Evolutionary conservation across 2,329 filamentous ascomycete species (phyloP), one percentile per base, ranked within the genome.

Genomic region (Exserohilum turcica): DNA sequence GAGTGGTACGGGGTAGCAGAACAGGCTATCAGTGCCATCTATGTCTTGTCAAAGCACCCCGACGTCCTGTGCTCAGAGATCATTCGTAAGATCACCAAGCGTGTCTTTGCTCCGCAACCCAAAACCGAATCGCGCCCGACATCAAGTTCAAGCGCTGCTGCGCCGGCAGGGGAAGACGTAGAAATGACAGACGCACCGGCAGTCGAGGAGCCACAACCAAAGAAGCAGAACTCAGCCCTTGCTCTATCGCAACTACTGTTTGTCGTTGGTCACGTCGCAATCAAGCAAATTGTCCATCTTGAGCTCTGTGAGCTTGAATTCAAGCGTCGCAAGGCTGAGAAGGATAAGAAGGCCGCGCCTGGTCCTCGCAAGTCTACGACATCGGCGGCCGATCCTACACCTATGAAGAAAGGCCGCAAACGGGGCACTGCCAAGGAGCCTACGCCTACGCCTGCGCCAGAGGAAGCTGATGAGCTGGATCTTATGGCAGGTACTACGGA

Each of bases 301-400:
- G 94, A 99, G 67, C 82, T 97, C n/a, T 96, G 92, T 72, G 94
- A 99, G 71, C 86, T 94, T 43, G 94, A 99, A 74, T 99, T 99
- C 76, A 99, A 99, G 80, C 89, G 93, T 48, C 85, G 93, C 61
- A 99, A 99, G 80, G 88, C 90, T 35, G 91, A 94, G 55, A 91
- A 92, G 64, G 91, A 94, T 54, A 91, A 92, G 66, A 82, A 78
- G 53, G 77, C 76, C 46, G 60, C 72, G n/a, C 62, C 69, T 3
- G 59, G 61, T 18, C 61, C 65, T 33, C 61, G 70, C 54, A 66
- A 74, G 61, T 76, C 74, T 1, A 55, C 67, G 16, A 57, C 62
- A 6, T 43, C 69, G 3, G 56, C 59, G 12, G 21, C 19, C 8
- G 67, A 65, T 13, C 59, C 68, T 24, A 71, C 72, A 7, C 70